Conservation (phyloP, 176 grass and related monocot species). For the Panicum miliaceum region DNA sequence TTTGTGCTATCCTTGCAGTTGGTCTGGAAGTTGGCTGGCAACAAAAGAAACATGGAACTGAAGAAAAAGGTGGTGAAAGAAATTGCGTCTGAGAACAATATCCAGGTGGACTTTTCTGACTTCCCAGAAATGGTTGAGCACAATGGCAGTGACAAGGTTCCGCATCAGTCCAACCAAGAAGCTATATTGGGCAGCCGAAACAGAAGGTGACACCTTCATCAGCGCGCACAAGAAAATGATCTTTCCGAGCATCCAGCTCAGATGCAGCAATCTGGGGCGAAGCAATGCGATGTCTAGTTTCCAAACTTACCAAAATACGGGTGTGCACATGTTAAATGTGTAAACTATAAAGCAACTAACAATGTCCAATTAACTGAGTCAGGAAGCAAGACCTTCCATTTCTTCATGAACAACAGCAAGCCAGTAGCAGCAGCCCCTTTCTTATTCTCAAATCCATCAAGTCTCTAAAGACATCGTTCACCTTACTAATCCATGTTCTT, state of each 20-base stretch:
- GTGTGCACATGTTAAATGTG: not conserved
- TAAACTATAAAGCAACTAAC: not conserved
- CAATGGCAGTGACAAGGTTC: not conserved
- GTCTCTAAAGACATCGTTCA: not conserved
- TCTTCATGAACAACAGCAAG: not conserved
- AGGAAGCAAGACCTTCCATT: not conserved
- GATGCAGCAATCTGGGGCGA: constrained; percentile 13
- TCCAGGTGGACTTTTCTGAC: constrained; percentile 23
- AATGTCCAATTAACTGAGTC: constrained; percentile 4
- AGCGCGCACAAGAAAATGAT: constrained; percentile 21
- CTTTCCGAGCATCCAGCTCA: not conserved
- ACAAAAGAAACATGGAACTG: constrained; percentile 33
- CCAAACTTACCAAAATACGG: not conserved
- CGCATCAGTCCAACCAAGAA: not conserved
- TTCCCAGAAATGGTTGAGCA: constrained; percentile 27
- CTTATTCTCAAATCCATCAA: not conserved
- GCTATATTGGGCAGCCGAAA: not conserved
- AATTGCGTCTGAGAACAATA: constrained; percentile 42
- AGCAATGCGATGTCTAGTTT: not conserved
- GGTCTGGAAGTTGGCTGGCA: constrained; percentile 47
- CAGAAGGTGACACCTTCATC: constrained; percentile 6
- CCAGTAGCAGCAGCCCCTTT: not conserved
- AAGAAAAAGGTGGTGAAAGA: constrained; percentile 54
- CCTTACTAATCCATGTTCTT: not conserved
- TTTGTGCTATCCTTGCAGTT: constrained; percentile 41